phyloP scores from a whole-genome alignment of 106 monocot species.

The Dactylorhiza incarnata region DNA sequence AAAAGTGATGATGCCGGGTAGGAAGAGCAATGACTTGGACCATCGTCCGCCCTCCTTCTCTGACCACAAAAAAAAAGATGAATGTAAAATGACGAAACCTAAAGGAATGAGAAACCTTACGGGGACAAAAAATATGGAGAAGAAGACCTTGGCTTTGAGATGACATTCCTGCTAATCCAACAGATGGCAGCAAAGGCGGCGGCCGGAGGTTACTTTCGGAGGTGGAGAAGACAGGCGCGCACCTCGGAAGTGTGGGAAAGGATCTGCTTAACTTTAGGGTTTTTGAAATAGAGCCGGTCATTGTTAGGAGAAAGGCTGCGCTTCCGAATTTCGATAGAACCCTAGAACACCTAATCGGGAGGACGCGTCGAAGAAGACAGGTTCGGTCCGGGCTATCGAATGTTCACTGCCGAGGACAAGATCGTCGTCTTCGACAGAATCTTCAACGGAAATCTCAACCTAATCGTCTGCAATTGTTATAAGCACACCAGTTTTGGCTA shows the following conservation, averaged over 20 bases:
- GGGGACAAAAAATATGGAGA: background rate
- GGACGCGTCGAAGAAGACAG: too few species aligned
- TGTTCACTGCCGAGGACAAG: too few species aligned
- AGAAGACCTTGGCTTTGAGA: slow-evolving; percentile 21
- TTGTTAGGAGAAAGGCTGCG: background rate
- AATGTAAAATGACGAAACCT: background rate
- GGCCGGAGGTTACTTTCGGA: background rate
- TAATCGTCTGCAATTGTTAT: too few species aligned
- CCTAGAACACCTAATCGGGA: background rate
- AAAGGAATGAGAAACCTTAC: background rate
- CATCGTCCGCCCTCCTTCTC: slow-evolving; percentile 43
- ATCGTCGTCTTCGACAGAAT: too few species aligned
- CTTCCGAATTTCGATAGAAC: background rate
- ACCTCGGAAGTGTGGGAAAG: background rate
- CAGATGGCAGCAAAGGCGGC: background rate
- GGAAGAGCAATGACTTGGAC: slow-evolving; percentile 66
- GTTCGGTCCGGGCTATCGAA: too few species aligned
- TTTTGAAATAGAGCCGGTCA: slow-evolving; percentile 4
- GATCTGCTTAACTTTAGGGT: background rate
- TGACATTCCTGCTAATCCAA: slow-evolving; percentile 6
- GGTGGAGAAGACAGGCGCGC: slow-evolving; percentile 1
- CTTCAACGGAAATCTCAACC: too few species aligned
- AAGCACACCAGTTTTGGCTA: too few species aligned
- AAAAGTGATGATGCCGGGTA: slow-evolving; percentile 85
- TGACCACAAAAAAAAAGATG: slow-evolving; percentile 8